Conservation (phyloP, 2,329 filamentous ascomycete genomes). For the Penicillium sp. region DNA sequence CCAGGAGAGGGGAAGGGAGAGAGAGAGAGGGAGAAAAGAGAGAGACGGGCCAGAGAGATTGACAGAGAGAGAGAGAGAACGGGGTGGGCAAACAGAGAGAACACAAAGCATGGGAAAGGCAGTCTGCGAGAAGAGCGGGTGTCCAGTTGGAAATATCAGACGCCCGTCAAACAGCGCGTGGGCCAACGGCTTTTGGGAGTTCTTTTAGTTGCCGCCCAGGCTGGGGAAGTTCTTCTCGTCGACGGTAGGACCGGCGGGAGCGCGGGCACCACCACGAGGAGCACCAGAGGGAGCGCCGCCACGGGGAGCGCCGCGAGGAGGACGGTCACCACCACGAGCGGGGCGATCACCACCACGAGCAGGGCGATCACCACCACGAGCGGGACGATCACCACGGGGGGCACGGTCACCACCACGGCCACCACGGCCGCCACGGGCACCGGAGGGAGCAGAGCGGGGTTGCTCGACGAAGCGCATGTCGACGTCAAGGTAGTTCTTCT, state of each 20-base stretch:
- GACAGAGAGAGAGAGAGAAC: conserved; percentile 1
- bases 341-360: conserved; percentile 38
- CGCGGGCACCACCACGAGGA: conserved; percentile 32
- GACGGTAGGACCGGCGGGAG: conserved; percentile 35
- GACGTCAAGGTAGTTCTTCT: conserved; percentile 86
- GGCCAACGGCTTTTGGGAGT: conserved; percentile 2
- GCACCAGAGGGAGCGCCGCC: conserved; percentile 35
- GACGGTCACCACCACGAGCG: conserved; percentile 46
- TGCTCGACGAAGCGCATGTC: conserved; percentile 80
- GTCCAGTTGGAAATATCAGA: background rate
- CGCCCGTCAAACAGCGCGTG: conserved; percentile 4
- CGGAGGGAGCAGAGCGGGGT: conserved; percentile 55
- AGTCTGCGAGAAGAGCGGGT: background rate
- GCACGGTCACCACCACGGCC: conserved; percentile 26
- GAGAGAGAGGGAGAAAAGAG: conserved; percentile 1
- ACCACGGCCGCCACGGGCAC: conserved; percentile 25
- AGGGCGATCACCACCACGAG: conserved; percentile 45
- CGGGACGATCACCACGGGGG: conserved; percentile 41
- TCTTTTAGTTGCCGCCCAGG: conserved; percentile 44
- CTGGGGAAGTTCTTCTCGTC: conserved; percentile 52
- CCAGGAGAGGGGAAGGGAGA: background rate
- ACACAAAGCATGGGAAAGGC: conserved; percentile 8
- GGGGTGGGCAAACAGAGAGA: conserved; percentile 3
- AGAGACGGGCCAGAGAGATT: conserved; percentile 8
- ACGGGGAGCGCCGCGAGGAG: conserved; percentile 49